Percentiles rank a stretch among this genome's conserved stretches.
Conservation (phyloP, 768 basidiomycete genomes). For the Tricholoma terreum region DNA sequence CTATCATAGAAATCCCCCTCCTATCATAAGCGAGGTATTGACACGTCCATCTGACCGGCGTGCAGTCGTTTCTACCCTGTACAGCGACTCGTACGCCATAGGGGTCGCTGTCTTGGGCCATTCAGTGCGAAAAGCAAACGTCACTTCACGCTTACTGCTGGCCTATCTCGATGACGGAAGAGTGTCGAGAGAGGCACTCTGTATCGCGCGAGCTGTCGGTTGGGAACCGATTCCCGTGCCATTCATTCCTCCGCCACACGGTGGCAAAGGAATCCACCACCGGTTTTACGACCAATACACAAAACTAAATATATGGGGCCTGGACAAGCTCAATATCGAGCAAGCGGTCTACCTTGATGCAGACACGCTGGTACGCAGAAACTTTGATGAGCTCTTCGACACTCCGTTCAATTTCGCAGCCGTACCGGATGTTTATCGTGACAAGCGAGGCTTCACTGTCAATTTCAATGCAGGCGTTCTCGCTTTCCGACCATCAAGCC, state of each 20-base stretch:
- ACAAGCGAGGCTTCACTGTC: slow-evolving; percentile 30
- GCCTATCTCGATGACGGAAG: slow-evolving; percentile 25
- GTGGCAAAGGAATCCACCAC: slow-evolving; percentile 31
- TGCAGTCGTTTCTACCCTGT: slow-evolving; percentile 25
- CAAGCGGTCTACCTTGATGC: slow-evolving; percentile 38
- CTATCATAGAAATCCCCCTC: slow-evolving; percentile 14
- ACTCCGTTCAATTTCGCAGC: slow-evolving; percentile 40
- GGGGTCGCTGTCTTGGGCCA: slow-evolving; percentile 27
- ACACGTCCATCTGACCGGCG: slow-evolving; percentile 5
- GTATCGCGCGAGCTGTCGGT: slow-evolving; percentile 35
- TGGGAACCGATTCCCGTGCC: slow-evolving; percentile 36
- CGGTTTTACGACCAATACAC: slow-evolving; percentile 43
- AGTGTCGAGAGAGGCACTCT: slow-evolving; percentile 37
- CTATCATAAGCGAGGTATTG: slow-evolving; percentile 5
- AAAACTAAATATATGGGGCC: slow-evolving; percentile 39
- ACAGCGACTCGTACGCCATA: slow-evolving; percentile 27
- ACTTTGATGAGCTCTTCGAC: slow-evolving; percentile 44
- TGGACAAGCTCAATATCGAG: slow-evolving; percentile 29
- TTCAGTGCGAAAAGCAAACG: slow-evolving; percentile 21
- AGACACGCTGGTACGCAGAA: slow-evolving; percentile 40
- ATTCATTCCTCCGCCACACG: slow-evolving; percentile 36
- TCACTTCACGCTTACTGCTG: slow-evolving; percentile 23
- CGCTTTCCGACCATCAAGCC: slow-evolving; percentile 28
- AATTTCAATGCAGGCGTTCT: slow-evolving; percentile 41
- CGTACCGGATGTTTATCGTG: slow-evolving; percentile 36